A percentile compares a stretch with the other conserved stretches of the same genome.
These are phyloP conservation scores for Sugiyamaella pinicola DNA, from an alignment of 1,139 yeast species.

Conservation along the genomic window DNA sequence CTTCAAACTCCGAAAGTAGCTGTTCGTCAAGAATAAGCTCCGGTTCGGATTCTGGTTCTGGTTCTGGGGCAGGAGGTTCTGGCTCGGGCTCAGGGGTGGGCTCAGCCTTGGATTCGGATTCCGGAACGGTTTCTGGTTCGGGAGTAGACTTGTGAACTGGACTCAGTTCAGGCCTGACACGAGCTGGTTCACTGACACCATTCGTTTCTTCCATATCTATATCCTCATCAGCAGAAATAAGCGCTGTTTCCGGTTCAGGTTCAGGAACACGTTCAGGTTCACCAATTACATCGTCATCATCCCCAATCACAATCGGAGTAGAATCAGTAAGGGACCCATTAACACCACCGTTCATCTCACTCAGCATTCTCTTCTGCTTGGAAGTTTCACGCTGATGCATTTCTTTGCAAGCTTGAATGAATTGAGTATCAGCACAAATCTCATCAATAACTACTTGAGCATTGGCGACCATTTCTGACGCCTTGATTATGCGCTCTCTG, in stretches of 20 bases:
- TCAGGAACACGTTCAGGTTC: no score
- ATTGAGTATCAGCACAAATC: conserved; percentile 67
- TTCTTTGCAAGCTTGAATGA: conserved; percentile 73
- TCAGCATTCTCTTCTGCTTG: conserved; percentile 27
- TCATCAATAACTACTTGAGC: conserved; percentile 97
- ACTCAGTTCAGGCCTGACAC: no score
- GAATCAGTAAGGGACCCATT: conserved; percentile 3
- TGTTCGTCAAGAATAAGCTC: conserved; percentile 27
- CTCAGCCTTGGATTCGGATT: conserved; percentile 1
- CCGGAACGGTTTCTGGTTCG: neutral
- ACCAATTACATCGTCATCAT: no score
- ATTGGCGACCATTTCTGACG: conserved; percentile 94
- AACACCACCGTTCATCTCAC: conserved; percentile 14
- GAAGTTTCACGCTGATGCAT: conserved; percentile 65
- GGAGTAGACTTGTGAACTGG: neutral
- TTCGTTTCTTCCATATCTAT: conserved; percentile 21
- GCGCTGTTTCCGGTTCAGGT: no score
- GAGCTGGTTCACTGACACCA: conserved; percentile 1
- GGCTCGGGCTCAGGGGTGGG: conserved; percentile 12
- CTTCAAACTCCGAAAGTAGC: conserved; percentile 37
- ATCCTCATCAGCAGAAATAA: conserved; percentile 10
- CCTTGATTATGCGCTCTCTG: conserved; percentile 81
- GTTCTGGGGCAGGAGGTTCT: conserved; percentile 16
- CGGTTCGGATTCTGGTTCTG: conserved; percentile 23
- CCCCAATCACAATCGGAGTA: no score